phyloP scores from a whole-genome alignment of 257 asterid species.

The Solanum medicagineum region DNA sequence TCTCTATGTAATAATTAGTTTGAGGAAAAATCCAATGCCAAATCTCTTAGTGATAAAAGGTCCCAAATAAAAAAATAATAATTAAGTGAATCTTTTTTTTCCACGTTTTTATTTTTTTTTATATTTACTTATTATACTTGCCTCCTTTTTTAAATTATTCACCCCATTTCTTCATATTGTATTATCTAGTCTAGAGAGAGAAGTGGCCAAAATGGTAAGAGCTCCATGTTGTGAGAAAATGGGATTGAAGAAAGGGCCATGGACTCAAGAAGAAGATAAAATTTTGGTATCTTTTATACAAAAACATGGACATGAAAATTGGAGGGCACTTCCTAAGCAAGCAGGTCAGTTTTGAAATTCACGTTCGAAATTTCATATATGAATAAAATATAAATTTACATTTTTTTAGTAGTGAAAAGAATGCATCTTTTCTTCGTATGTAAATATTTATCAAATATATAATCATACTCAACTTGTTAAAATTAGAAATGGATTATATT shows the following conservation, averaged over 20 bases:
- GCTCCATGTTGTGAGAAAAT: slow-evolving; percentile 32
- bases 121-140: background rate
- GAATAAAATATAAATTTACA: background rate
- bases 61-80: background rate
- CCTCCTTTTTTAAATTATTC: background rate
- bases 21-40: background rate
- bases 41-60: background rate
- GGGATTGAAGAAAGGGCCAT: slow-evolving; percentile 31
- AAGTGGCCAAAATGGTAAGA: slow-evolving; percentile 8
- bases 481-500: background rate
- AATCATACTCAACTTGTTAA: background rate
- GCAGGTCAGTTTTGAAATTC: background rate
- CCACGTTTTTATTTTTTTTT: background rate
- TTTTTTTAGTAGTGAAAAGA: background rate
- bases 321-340: slow-evolving; percentile 31
- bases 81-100: background rate
- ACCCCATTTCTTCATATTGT: background rate
- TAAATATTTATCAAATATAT: background rate
- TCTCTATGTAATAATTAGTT: background rate
- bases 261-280: slow-evolving; percentile 32
- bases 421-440: no score
- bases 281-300: slow-evolving; percentile 15
- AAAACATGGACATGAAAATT: slow-evolving; percentile 24
- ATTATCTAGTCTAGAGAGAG: background rate
- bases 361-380: background rate